Base-by-base conservation (phyloP, 495 filamentous ascomycete species). In the Wilcoxina mikolae region DNA sequence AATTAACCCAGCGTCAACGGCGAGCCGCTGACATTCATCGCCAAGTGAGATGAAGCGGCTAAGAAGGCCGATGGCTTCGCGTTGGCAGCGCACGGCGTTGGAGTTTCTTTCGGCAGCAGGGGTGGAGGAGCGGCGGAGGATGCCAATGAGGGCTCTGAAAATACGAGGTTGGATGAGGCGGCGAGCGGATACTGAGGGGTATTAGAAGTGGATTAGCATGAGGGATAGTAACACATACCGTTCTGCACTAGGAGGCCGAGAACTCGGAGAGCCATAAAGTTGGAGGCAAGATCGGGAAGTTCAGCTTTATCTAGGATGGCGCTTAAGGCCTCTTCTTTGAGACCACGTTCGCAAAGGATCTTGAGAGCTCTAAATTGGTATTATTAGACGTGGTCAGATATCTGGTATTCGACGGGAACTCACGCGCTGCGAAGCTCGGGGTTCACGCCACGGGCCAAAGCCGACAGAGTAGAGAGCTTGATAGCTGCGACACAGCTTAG, bases 391-490 rank as follows among this genome's bases (percentile, higher is more conserved):
- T 17, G n/a, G n/a, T n/a, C n/a, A n/a, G n/a, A n/a, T 44, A 22
- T 9, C 41, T 44, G 20, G 23, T 24, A 46, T 3, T n/a, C 22
- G 47, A 33, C 20, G 27, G 4, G 27, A 7, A 38, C 33, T 20
- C 25, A 52, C 49, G 49, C 49, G 33, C 10, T 41, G 3, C 49
- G 49, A 9, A 52, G 26, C 49, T 52, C 49, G 18, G 49, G 49
- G 22, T 52, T 52, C n/a, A 52, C 49, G 1, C 49, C 49, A 5
- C 33, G 20, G 5, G 49, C 49, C 10, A 52, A 31, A 2, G 25
- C 5, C 28, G 28, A 17, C 3, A 52, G 31, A 23, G 49, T 52
- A 9, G 28, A 38, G 2, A 38, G 33, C 28, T 41, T 38, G 15
- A 52, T 52, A 20, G 49, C 49, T 52, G 31, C 26, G 12, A 18